A percentile compares a stretch with the other conserved stretches of the same genome.
Conservation (phyloP, 371 early-diverging fungal species). For the Lichtheimia ornata region DNA sequence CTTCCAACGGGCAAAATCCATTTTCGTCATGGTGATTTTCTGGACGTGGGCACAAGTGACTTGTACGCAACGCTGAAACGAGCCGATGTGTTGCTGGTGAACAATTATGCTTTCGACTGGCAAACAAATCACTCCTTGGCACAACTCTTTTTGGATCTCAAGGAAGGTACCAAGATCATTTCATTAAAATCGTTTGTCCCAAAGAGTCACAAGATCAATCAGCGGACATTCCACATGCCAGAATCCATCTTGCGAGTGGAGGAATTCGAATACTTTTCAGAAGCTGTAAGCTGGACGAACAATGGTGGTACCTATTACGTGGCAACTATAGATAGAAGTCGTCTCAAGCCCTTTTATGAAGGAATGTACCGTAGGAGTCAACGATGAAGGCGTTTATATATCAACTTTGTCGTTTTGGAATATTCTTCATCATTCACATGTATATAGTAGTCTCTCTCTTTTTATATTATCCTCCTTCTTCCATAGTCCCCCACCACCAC, state of each 20-base stretch:
- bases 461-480: no score
- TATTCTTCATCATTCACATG: no score
- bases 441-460: no score
- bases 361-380: conserved; percentile 27
- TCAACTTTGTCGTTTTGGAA: no score
- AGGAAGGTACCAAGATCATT: conserved; percentile 87
- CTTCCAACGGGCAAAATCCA: conserved; percentile 65
- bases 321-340: conserved; percentile 79
- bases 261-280: conserved; percentile 75
- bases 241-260: conserved; percentile 84
- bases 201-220: conserved; percentile 75
- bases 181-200: conserved; percentile 83
- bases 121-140: conserved; percentile 81
- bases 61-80: conserved; percentile 68
- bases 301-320: conserved; percentile 87
- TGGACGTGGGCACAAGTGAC: conserved; percentile 58
- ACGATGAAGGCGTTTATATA: background rate
- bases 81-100: conserved; percentile 92
- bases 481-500: no score
- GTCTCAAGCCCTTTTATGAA: conserved; percentile 63
- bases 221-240: conserved; percentile 76
- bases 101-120: conserved; percentile 92
- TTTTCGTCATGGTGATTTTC: conserved; percentile 77
- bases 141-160: conserved; percentile 86
- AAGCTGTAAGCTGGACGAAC: conserved; percentile 92